Conservation (phyloP, 1,139 yeast species). For the Candida labiduridarum region DNA sequence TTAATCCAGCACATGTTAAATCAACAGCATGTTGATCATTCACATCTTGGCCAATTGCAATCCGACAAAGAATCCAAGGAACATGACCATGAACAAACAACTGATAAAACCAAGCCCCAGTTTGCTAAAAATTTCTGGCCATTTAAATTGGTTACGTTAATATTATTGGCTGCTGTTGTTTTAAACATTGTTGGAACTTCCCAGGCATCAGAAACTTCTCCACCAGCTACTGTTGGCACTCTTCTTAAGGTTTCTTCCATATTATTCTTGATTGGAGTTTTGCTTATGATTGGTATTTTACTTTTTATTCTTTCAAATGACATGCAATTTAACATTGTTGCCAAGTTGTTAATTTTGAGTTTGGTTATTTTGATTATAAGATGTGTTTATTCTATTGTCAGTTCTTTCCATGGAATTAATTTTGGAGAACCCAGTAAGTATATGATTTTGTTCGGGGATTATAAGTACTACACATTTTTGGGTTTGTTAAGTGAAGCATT, state of each 20-base stretch:
- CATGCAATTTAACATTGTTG: conserved; percentile 2
- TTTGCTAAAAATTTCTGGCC: conserved; percentile 11
- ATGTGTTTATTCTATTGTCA: conserved; percentile 14
- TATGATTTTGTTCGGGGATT: conserved; percentile 16
- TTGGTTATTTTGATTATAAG: conserved; percentile 14
- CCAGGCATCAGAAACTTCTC: conserved; percentile 2
- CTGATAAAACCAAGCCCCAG: background rate
- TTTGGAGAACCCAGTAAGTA: conserved; percentile 13
- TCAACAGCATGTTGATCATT: conserved; percentile 1
- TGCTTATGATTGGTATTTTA: conserved; percentile 10
- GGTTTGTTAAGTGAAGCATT: conserved; percentile 13
- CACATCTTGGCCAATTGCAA: background rate
- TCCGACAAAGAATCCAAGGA: background rate
- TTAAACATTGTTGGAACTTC: conserved; percentile 13
- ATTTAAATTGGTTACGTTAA: conserved; percentile 12
- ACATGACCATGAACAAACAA: background rate
- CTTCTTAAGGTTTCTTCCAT: conserved; percentile 12
- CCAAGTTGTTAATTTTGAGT: conserved; percentile 11
- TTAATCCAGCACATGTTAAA: conserved; percentile 14
- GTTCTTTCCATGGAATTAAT: conserved; percentile 15
- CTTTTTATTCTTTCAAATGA: conserved; percentile 2
- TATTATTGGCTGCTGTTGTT: conserved; percentile 14
- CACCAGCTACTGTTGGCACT: conserved; percentile 4
- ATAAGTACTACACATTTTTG: conserved; percentile 14
- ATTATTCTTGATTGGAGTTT: conserved; percentile 13